phyloP scores from a whole-genome alignment of 805 yeast species.

The Starmerella potacharoeniae region DNA sequence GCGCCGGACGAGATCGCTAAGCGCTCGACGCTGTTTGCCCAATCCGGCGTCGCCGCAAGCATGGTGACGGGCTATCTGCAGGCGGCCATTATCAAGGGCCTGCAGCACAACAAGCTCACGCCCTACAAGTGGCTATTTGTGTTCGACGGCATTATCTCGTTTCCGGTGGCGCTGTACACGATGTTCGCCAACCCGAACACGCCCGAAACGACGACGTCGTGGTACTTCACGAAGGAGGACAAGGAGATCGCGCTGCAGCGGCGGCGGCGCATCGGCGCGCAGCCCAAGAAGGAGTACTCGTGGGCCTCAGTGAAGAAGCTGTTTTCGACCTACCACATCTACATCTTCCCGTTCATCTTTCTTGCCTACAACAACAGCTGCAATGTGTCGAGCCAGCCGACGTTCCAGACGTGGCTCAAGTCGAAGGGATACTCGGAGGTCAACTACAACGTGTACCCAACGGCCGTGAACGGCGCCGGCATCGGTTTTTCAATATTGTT shows the following conservation, averaged over 20 bases:
- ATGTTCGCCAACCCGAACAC: conserved; percentile 38
- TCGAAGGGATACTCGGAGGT: conserved; percentile 28
- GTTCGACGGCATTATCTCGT: conserved; percentile 35
- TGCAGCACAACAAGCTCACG: conserved; percentile 24
- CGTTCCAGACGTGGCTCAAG: conserved; percentile 39
- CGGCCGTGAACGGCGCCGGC: conserved; percentile 32
- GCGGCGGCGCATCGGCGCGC: conserved; percentile 24
- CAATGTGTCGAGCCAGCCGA: conserved; percentile 33
- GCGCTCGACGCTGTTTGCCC: conserved; percentile 25
- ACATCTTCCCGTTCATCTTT: conserved; percentile 35
- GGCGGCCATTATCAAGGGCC: conserved; percentile 38
- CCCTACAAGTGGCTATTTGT: conserved; percentile 41
- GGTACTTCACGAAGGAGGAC: conserved; percentile 36
- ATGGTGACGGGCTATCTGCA: conserved; percentile 52
- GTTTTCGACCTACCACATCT: conserved; percentile 38
- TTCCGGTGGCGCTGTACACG: conserved; percentile 38
- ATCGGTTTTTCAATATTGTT: conserved; percentile 31
- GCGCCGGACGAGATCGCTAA: conserved; percentile 25
- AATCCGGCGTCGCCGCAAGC: conserved; percentile 26
- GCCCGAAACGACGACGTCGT: conserved; percentile 36
- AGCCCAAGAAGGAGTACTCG: conserved; percentile 26
- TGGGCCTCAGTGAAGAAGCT: conserved; percentile 31
- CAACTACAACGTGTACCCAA: conserved; percentile 35
- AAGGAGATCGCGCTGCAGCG: conserved; percentile 34
- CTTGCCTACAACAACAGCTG: conserved; percentile 32